Conservation (phyloP, 257 asterid species). For the Solanum pennellii region DNA sequence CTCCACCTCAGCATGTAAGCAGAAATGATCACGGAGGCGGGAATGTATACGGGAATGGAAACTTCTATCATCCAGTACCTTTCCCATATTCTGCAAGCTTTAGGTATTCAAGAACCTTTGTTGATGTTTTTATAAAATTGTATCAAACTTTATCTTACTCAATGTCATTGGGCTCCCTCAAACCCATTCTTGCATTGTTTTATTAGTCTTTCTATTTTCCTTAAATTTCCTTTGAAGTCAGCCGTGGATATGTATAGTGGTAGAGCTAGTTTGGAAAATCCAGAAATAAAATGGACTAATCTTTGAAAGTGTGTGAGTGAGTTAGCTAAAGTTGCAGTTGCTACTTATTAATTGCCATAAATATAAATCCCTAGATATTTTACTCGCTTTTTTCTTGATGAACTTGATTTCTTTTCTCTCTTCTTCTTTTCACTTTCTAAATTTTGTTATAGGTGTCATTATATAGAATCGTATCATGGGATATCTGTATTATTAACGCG, state of each 20-base stretch:
- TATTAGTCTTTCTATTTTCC: not conserved
- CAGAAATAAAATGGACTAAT: not conserved
- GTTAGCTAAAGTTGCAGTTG: not conserved
- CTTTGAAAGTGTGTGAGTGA: not conserved
- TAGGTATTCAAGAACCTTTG: conserved; percentile 17
- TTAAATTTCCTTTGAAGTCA: not conserved
- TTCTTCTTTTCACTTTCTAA: not conserved
- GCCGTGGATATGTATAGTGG: not conserved
- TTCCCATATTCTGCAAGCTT: conserved; percentile 30
- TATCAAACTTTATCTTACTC: not conserved
- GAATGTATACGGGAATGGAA: conserved; percentile 17
- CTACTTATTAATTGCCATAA: not conserved
- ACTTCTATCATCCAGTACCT: conserved; percentile 34
- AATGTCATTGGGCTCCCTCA: not conserved
- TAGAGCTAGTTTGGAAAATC: not conserved
- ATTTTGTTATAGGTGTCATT: not conserved
- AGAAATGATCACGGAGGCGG: conserved; percentile 7
- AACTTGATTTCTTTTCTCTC: not conserved
- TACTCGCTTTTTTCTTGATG: not conserved
- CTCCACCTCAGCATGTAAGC: conserved; percentile 35
- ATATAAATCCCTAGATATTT: not conserved
- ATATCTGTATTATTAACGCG: not conserved
- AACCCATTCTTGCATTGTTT: not conserved
- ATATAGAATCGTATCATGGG: not conserved
- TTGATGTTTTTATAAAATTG: not conserved